These are phyloP conservation scores for Conticribra weissflogii DNA, from an alignment of 108 stramenopile genomes.

Conservation along the genomic window DNA sequence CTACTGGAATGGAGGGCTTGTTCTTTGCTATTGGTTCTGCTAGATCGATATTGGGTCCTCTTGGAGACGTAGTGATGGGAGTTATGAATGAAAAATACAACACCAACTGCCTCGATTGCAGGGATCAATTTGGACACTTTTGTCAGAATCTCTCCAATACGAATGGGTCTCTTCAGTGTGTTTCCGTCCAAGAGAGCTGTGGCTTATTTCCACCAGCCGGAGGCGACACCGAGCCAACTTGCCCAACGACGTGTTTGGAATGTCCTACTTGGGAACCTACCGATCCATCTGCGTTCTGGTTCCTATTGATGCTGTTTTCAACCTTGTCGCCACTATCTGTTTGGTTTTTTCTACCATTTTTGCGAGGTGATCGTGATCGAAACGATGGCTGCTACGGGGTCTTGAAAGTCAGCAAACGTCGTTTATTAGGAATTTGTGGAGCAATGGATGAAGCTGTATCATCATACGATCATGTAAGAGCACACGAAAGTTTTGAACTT, in stretches of 20 bases:
- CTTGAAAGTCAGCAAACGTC: constrained; percentile 5
- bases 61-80: constrained; percentile 37
- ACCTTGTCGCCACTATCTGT: constrained; percentile 27
- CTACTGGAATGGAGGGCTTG: constrained; percentile 47
- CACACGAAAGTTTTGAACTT: background rate
- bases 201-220: constrained; percentile 4
- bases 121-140: constrained; percentile 49
- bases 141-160: constrained; percentile 16
- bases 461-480: background rate
- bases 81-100: constrained; percentile 41
- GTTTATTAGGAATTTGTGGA: constrained; percentile 20
- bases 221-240: constrained; percentile 12
- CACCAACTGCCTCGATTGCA: constrained; percentile 37
- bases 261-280: constrained; percentile 47
- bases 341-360: constrained; percentile 38
- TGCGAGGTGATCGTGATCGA: constrained; percentile 19
- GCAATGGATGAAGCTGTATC: background rate
- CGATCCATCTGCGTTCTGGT: constrained; percentile 45
- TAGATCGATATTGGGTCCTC: constrained; percentile 33
- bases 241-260: constrained; percentile 46
- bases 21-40: constrained; percentile 41
- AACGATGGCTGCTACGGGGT: constrained; percentile 12
- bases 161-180: constrained; percentile 8
- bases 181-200: constrained; percentile 32
- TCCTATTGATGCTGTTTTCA: constrained; percentile 33